Base-by-base conservation (phyloP, 2,329 filamentous ascomycete species). In the Exophiala spinifera region DNA sequence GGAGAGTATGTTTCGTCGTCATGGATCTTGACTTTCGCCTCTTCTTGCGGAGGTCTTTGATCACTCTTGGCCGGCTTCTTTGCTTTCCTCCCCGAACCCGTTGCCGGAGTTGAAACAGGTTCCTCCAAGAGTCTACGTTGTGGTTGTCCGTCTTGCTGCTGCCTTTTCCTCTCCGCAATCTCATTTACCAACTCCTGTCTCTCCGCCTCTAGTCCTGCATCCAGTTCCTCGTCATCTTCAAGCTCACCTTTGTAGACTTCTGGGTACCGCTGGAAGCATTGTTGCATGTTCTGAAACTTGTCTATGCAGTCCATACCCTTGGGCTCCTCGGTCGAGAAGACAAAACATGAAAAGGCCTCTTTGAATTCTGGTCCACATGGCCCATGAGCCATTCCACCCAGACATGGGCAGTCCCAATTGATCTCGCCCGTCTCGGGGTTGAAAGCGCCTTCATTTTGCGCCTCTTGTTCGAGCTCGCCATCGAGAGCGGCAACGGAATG, bases 381-480 rank as follows among this genome's bases (percentile, higher is more conserved):
- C 0, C 94, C 94, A 68, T 96, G 76, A 6, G 94, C 94, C 94
- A 99, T 99, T 49, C 94, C 94, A 46, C 94, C 94, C 31, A 99
- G 77, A 71, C 94, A 99, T 14, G 94, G 94, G 73, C 94, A 99
- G 71, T 97, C 94, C 94, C 94, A 99, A 79, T 99, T 99, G 75
- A 99, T 99, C 80, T 99, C 94, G 64, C 94, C 94, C 8, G 94
- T 99, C 77, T 97, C 94, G 2, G 91, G 91, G 73, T 99, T 95
- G 77, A 97, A 99, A 1, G 94, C 94, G 52, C 90, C 94, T 73
- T 97, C 85, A 69, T 92, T 85, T 58, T 77, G 82, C 4, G 90
- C 91, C 72, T 96, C 91, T 56, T 89, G 83, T 71, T 96, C 87
- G 13, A 94, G 75, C 15, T 76, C 81, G 62, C 78, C 76, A 31